phyloP scores from a whole-genome alignment of 306 rosid species.

The Dryas drummondii region DNA sequence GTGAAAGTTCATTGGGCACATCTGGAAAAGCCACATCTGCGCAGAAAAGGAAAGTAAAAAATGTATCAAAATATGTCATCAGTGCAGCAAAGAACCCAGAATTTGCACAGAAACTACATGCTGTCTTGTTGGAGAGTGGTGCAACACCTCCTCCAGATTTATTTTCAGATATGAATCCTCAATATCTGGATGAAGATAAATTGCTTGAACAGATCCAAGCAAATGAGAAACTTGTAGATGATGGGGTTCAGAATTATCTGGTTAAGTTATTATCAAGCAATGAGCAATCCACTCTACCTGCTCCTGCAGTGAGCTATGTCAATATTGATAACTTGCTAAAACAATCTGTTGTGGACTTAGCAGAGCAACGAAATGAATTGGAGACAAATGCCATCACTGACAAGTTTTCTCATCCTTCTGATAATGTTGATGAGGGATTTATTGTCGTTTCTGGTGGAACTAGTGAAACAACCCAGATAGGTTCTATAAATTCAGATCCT shows the following conservation, averaged over 20 bases:
- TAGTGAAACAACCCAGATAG: conserved; percentile 32
- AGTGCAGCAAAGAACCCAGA: conserved; percentile 88
- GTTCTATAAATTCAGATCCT: conserved; percentile 31
- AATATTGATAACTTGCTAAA: conserved; percentile 23
- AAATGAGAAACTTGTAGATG: conserved; percentile 27
- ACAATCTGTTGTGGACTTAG: conserved; percentile 26
- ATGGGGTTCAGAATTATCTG: conserved; percentile 44
- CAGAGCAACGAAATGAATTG: conserved; percentile 34
- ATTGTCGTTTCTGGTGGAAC: conserved; percentile 37
- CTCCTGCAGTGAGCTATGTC: conserved; percentile 27
- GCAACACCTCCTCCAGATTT: conserved; percentile 92
- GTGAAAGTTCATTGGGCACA: conserved; percentile 45
- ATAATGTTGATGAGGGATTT: conserved; percentile 33
- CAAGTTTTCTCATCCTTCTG: conserved; percentile 31
- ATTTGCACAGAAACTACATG: conserved; percentile 83
- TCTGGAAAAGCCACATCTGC: conserved; percentile 59
- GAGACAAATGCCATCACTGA: conserved; percentile 23
- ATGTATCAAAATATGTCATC: conserved; percentile 80
- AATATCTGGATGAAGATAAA: conserved; percentile 42
- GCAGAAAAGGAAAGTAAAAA: conserved; percentile 76
- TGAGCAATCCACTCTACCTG: conserved; percentile 40
- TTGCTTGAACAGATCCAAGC: conserved; percentile 27
- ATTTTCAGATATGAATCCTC: conserved; percentile 68
- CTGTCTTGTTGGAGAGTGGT: conserved; percentile 84
- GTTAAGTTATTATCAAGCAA: conserved; percentile 40